A percentile compares a stretch with the other conserved stretches of the same genome.
These are phyloP conservation scores for Aspergillus ostianus DNA, from an alignment of 495 filamentous ascomycete species.

Conservation along the genomic window DNA sequence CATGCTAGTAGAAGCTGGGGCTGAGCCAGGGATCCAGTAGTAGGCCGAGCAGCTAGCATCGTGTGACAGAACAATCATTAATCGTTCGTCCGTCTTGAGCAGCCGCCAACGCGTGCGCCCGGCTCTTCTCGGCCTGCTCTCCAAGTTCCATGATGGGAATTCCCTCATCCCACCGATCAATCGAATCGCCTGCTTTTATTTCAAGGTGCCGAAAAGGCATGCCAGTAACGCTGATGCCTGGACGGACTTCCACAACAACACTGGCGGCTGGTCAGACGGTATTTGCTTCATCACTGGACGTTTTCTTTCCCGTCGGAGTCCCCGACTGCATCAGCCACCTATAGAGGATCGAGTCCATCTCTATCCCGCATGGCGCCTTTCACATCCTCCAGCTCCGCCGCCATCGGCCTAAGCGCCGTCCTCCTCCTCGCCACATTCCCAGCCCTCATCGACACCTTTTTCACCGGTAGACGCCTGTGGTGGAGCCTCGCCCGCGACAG, in stretches of 20 bases:
- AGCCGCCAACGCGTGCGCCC: too few relatives aligned
- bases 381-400: constrained; percentile 52
- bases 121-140: constrained; percentile 63
- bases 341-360: constrained; percentile 59
- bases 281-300: constrained; percentile 82
- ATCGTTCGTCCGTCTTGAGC: too few relatives aligned
- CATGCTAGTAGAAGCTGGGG: too few relatives aligned
- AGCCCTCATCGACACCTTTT: constrained; percentile 63
- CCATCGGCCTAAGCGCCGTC: constrained; percentile 58
- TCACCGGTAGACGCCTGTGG: constrained; percentile 79
- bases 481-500: constrained; percentile 81
- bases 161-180: constrained; percentile 66
- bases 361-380: background rate
- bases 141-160: constrained; percentile 64
- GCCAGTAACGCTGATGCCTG: constrained; percentile 60
- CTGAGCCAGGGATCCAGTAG: too few relatives aligned
- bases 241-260: constrained; percentile 63
- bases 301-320: constrained; percentile 80
- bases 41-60: too few relatives aligned
- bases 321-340: constrained; percentile 76
- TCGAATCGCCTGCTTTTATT: constrained; percentile 63
- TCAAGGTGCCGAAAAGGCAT: constrained; percentile 61
- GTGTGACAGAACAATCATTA: too few relatives aligned
- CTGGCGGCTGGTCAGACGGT: constrained; percentile 65
- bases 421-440: constrained; percentile 63